Conservation (phyloP, 202 grass and related monocot species). For the Dendrocalamus latiflorus region DNA sequence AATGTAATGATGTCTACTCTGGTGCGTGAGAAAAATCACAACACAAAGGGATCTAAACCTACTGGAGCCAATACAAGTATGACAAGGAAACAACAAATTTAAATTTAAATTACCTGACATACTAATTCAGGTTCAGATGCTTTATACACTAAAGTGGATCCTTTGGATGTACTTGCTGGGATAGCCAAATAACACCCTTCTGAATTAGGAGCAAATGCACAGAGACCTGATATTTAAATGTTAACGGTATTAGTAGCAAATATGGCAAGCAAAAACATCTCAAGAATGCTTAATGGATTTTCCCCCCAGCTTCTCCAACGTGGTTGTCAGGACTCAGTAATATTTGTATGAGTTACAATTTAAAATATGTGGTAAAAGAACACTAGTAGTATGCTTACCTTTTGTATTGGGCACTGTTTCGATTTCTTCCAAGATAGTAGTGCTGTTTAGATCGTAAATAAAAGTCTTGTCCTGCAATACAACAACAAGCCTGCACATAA, state of each 20-base stretch:
- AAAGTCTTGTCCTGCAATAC: too few species aligned
- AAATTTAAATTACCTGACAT: constrained; percentile 77
- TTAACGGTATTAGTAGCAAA: constrained; percentile 9
- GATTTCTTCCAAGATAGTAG: too few species aligned
- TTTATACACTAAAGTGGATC: constrained; percentile 86
- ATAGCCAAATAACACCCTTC: constrained; percentile 79
- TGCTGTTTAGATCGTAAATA: too few species aligned
- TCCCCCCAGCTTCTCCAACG: neutral
- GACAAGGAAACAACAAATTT: neutral
- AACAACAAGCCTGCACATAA: too few species aligned
- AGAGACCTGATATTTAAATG: constrained; percentile 59
- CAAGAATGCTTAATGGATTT: neutral
- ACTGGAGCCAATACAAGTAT: neutral
- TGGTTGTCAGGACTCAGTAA: too few species aligned
- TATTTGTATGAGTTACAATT: too few species aligned
- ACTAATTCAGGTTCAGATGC: constrained; percentile 86
- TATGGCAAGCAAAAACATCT: neutral
- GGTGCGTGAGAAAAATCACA: neutral
- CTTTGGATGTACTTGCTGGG: constrained; percentile 85
- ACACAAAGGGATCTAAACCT: neutral
- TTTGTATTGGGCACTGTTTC: too few species aligned
- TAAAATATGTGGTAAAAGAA: too few species aligned
- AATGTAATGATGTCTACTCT: neutral
- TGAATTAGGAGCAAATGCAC: constrained; percentile 90
- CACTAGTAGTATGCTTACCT: too few species aligned